Evolutionary conservation across 768 basidiomycete species (phyloP), one percentile per base, ranked within the genome.

Genomic region (Russula olivacea): DNA sequence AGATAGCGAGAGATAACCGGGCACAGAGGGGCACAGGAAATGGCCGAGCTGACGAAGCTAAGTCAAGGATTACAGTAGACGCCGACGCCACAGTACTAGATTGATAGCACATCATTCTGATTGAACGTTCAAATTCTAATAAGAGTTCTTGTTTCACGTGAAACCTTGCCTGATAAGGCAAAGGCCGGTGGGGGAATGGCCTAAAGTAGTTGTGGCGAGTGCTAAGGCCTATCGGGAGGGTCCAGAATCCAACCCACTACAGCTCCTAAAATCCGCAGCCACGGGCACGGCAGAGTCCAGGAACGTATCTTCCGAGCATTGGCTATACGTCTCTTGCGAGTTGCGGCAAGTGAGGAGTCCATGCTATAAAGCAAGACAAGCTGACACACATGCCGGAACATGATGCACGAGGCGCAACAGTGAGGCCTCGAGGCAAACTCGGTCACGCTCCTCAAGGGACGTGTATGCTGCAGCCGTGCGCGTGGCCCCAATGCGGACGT

Each of bases 41-140:
- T 25, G 32, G 28, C 30, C 14, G 25, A 38, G 21, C 34, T 34
- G 34, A 34, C 34, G 34, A 34, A 34, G 10, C 19, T 10, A 25
- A 47, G 12, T 2, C 17, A 32, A 28, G 19, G 34, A 32, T 15
- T 48, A n/a, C n/a, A n/a, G n/a, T n/a, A 53, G 52, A 17, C 38
- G 32, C 57, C 38, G 3, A 52, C 43, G 28, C 28, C 28, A 28
- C 28, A 28, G 28, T 28, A 28, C 28, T n/a, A n/a, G 28, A 45
- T n/a, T 21, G n/a, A 45, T 45, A 48, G n/a, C 4, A 25, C 56
- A 48, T 63, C 56, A 48, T 63, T 63, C 62, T 63, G 62, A 63
- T 59, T 38, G 62, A 53, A 47, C 4, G 7, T 36, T 10, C 25
- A 17, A 45, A 45, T 48, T 41, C 40, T n/a, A 8, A 23, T 41